A percentile compares a stretch with the other conserved stretches of the same genome.
phyloP scores from a whole-genome alignment of 345 rosid genomes.

The Linum trigynum region DNA sequence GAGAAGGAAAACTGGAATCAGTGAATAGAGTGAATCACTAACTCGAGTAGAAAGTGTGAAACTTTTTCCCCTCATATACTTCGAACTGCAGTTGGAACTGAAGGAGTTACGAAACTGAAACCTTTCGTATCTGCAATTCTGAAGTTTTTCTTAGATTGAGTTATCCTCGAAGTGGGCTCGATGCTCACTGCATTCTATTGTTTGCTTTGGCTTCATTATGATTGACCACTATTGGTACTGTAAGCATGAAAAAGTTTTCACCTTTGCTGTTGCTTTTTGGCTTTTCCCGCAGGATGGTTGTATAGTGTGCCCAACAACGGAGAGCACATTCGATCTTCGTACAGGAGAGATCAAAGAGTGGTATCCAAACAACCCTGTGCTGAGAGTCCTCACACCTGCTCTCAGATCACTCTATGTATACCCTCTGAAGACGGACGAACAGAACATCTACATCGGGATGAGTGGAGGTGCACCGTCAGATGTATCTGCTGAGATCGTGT shows the following conservation, averaged over 20 bases:
- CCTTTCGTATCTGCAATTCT: too few species aligned
- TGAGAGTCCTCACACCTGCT: conserved; percentile 77
- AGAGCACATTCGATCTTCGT: conserved; percentile 72
- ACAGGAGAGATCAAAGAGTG: conserved; percentile 73
- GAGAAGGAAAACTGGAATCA: too few species aligned
- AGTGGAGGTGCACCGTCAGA: conserved; percentile 35
- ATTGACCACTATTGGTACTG: too few species aligned
- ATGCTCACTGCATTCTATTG: too few species aligned
- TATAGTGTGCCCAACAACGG: conserved; percentile 85
- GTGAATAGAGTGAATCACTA: too few species aligned
- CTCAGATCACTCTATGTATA: conserved; percentile 54
- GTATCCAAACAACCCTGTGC: conserved; percentile 91
- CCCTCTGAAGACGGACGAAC: conserved; percentile 65
- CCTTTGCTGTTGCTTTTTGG: not conserved
- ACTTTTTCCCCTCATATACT: too few species aligned
- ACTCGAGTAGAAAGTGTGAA: too few species aligned
- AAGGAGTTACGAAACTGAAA: too few species aligned
- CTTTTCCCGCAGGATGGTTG: conserved; percentile 59
- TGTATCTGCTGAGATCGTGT: conserved; percentile 78
- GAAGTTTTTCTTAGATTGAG: too few species aligned
- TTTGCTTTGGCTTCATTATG: too few species aligned
- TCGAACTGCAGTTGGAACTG: too few species aligned
- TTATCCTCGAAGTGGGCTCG: too few species aligned
- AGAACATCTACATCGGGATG: conserved; percentile 66
- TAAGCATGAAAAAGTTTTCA: not conserved